Evolutionary conservation across 768 basidiomycete genomes (phyloP).

Genomic region (Cyclocybe aegerita): DNA sequence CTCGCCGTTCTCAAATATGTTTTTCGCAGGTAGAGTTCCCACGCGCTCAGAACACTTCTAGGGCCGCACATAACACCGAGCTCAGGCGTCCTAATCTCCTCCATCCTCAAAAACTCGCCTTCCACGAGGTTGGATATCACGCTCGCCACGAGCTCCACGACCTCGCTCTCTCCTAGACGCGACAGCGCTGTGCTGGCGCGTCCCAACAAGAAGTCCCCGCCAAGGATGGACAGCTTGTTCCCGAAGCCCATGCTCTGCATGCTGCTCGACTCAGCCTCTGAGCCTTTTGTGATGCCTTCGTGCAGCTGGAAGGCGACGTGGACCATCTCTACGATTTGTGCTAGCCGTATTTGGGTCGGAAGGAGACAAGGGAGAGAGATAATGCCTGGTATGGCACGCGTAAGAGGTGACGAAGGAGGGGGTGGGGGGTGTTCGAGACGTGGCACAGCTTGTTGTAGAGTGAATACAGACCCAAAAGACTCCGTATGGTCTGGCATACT

Average conservation of each 20-base stretch:
- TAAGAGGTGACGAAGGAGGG: slow-evolving; percentile 17
- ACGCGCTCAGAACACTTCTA: slow-evolving; percentile 44
- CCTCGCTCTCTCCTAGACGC: slow-evolving; percentile 82
- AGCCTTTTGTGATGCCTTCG: slow-evolving; percentile 82
- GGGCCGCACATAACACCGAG: slow-evolving; percentile 29
- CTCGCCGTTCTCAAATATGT: slow-evolving; percentile 87
- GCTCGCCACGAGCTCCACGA: slow-evolving; percentile 89
- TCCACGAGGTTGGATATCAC: slow-evolving; percentile 97
- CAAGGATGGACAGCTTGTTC: slow-evolving; percentile 92
- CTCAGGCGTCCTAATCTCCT: slow-evolving; percentile 43
- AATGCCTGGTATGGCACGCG: slow-evolving; percentile 19
- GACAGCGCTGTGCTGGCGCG: slow-evolving; percentile 87
- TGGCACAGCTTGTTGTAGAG: slow-evolving; percentile 40
- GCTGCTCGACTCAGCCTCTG: slow-evolving; percentile 54
- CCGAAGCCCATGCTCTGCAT: slow-evolving; percentile 48
- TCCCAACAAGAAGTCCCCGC: slow-evolving; percentile 94
- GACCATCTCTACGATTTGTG: slow-evolving; percentile 97
- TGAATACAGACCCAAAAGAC: slow-evolving; percentile 63
- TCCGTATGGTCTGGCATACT: slow-evolving; percentile 76
- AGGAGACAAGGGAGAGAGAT: slow-evolving; percentile 49
- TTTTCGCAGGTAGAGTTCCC: slow-evolving; percentile 68
- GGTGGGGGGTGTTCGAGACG: slow-evolving; percentile 31
- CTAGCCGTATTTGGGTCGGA: slow-evolving; percentile 88
- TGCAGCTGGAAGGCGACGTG: slow-evolving; percentile 94
- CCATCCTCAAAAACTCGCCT: slow-evolving; percentile 88